Conservation (phyloP, 1,284 basidiomycete species). For the Ceratorhiza oryzae-sativae region DNA sequence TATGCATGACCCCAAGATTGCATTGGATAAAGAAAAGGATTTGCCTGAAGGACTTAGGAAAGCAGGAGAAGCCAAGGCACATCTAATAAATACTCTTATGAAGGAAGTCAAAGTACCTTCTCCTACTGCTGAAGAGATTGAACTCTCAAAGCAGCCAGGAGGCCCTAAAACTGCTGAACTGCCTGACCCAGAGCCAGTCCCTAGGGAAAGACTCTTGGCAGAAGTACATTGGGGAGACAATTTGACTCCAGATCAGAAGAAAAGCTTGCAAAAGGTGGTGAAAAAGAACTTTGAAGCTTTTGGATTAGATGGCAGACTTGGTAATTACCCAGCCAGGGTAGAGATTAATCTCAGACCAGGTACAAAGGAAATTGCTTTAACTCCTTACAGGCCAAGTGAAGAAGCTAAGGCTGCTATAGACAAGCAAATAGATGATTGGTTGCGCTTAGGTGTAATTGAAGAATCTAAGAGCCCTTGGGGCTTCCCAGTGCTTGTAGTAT, state of each 20-base stretch:
- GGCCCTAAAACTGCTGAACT: conserved; percentile 46
- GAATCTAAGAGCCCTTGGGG: conserved; percentile 51
- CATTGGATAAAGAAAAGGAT: conserved; percentile 41
- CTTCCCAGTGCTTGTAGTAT: conserved; percentile 50
- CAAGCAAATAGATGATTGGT: conserved; percentile 49
- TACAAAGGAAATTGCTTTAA: conserved; percentile 45
- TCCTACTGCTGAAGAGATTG: background rate
- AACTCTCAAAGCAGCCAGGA: conserved; percentile 40
- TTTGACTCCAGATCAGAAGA: conserved; percentile 4
- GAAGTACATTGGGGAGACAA: conserved; percentile 33
- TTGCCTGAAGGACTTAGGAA: background rate
- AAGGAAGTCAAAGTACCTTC: background rate
- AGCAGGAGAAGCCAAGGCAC: background rate
- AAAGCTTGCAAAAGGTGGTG: conserved; percentile 42
- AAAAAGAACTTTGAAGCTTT: conserved; percentile 45
- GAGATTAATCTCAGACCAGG: conserved; percentile 41
- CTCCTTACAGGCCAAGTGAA: conserved; percentile 48
- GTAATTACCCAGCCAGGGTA: conserved; percentile 43
- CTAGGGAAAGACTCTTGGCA: conserved; percentile 27
- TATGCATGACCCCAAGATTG: conserved; percentile 42
- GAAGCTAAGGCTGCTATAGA: conserved; percentile 50
- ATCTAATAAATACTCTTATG: background rate
- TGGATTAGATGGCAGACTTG: conserved; percentile 47
- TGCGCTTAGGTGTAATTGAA: conserved; percentile 50
- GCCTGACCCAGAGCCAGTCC: conserved; percentile 36